Evolutionary conservation across 768 basidiomycete species (phyloP).

Genomic region (Tulasnella sp.): DNA sequence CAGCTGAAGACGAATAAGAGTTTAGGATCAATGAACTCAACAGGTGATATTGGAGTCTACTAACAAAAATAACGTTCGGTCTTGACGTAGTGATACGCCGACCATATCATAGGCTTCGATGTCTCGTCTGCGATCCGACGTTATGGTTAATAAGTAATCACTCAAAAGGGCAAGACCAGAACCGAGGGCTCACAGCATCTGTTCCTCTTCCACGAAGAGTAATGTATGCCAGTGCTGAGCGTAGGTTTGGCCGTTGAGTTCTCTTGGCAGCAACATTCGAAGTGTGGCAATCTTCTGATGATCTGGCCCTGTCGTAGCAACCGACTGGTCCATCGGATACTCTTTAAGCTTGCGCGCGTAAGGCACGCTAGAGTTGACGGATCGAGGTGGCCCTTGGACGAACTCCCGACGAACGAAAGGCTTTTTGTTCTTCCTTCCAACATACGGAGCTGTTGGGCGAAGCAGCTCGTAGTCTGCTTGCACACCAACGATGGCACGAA

Average conservation of each 20-base stretch:
- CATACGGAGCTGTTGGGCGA: slow-evolving; percentile 38
- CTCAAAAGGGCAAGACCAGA: not conserved
- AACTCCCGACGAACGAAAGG: slow-evolving; percentile 22
- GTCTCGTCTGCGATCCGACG: not conserved
- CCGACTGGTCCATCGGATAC: not conserved
- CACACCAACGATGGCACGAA: slow-evolving; percentile 13
- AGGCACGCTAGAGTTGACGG: not conserved
- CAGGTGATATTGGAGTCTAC: not conserved
- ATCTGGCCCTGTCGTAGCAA: not conserved
- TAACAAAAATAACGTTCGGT: not conserved
- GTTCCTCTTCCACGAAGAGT: slow-evolving; percentile 11
- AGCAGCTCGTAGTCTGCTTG: slow-evolving; percentile 37
- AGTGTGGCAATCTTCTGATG: not conserved
- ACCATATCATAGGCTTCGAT: slow-evolving; percentile 10
- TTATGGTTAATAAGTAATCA: not conserved
- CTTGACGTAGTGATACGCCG: not conserved
- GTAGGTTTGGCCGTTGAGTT: not conserved
- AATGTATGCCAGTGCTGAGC: slow-evolving; percentile 2
- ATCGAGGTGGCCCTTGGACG: slow-evolving; percentile 24
- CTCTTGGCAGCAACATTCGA: not conserved
- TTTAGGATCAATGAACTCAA: not conserved
- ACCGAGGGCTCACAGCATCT: not conserved
- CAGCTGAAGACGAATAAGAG: not conserved
- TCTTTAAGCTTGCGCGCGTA: not conserved
- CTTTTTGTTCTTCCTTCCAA: slow-evolving; percentile 20